Conservation (phyloP, 768 basidiomycete species). For the Podaxis sp. region DNA sequence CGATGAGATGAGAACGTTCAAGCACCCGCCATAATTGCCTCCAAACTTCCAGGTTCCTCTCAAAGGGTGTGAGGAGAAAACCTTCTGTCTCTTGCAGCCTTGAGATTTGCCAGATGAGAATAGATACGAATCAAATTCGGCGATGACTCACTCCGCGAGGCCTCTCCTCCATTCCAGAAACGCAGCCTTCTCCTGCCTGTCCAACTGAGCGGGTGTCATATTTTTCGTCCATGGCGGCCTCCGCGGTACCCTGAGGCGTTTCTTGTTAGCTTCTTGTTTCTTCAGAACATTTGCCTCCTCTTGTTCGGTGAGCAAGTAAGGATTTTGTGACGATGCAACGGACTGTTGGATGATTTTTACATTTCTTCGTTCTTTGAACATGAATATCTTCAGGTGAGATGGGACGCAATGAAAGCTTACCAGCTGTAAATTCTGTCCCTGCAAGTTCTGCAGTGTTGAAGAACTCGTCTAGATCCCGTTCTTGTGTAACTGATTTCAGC, state of each 20-base stretch:
- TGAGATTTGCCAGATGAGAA: slow-evolving; percentile 1
- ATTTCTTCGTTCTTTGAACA: slow-evolving; percentile 65
- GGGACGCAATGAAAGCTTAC: slow-evolving; percentile 40
- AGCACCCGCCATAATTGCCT: slow-evolving; percentile 96
- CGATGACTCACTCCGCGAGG: slow-evolving; percentile 75
- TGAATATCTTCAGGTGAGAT: slow-evolving; percentile 1
- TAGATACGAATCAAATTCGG: not conserved
- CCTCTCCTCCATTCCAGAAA: slow-evolving; percentile 94
- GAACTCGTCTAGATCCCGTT: slow-evolving; percentile 94
- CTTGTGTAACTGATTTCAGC: slow-evolving; percentile 92
- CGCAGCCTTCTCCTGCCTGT: slow-evolving; percentile 84
- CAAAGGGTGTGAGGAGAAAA: slow-evolving; percentile 93
- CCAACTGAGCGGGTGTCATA: slow-evolving; percentile 77
- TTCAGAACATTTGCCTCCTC: slow-evolving; percentile 77
- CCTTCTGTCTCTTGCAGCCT: slow-evolving; percentile 88
- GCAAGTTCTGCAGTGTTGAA: slow-evolving; percentile 93
- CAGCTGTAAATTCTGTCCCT: slow-evolving; percentile 94
- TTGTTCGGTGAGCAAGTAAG: slow-evolving; percentile 78
- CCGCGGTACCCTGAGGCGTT: slow-evolving; percentile 82
- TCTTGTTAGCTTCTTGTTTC: slow-evolving; percentile 73
- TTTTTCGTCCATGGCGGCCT: slow-evolving; percentile 86
- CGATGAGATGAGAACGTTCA: slow-evolving; percentile 90
- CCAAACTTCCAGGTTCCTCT: slow-evolving; percentile 98
- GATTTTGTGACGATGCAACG: slow-evolving; percentile 63
- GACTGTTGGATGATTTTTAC: slow-evolving; percentile 73